phyloP scores from a whole-genome alignment of 176 grass and related monocot species.

The Neostapfia colusana region DNA sequence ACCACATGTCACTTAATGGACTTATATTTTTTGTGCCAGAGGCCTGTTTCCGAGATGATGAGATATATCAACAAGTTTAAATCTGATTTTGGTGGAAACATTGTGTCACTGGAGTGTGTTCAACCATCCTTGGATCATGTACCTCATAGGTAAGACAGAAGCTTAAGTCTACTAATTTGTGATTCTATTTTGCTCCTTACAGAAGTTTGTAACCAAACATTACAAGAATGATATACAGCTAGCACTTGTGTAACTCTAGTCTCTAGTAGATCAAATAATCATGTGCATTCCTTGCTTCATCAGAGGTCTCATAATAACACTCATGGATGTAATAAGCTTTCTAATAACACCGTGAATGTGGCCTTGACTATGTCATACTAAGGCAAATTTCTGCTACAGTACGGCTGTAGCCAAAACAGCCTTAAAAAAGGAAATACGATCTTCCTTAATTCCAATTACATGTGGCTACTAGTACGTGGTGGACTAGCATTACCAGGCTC shows the following conservation, averaged over 20 bases:
- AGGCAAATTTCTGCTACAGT: neutral
- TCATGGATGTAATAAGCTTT: neutral
- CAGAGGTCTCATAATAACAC: neutral
- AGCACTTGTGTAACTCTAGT: conserved; percentile 1
- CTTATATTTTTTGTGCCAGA: conserved; percentile 53
- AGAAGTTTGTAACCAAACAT: conserved; percentile 1
- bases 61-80: conserved; percentile 98
- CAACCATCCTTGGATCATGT: conserved; percentile 96
- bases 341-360: neutral
- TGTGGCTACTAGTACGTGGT: neutral
- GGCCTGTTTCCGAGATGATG: conserved; percentile 85
- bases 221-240: neutral
- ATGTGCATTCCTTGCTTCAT: conserved; percentile 1
- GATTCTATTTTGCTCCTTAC: neutral
- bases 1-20: conserved; percentile 10
- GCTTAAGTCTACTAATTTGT: conserved; percentile 7
- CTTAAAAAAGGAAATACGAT: neutral
- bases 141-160: conserved; percentile 64
- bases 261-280: conserved; percentile 13
- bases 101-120: conserved; percentile 83
- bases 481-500: conserved; percentile 5
- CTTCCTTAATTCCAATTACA: conserved; percentile 13
- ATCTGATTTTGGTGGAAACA: conserved; percentile 84
- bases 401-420: neutral
- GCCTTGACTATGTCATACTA: neutral